These are phyloP conservation scores for Phytopythium oedochilum DNA, from an alignment of 352 stramenopile species.

Conservation along the genomic window DNA sequence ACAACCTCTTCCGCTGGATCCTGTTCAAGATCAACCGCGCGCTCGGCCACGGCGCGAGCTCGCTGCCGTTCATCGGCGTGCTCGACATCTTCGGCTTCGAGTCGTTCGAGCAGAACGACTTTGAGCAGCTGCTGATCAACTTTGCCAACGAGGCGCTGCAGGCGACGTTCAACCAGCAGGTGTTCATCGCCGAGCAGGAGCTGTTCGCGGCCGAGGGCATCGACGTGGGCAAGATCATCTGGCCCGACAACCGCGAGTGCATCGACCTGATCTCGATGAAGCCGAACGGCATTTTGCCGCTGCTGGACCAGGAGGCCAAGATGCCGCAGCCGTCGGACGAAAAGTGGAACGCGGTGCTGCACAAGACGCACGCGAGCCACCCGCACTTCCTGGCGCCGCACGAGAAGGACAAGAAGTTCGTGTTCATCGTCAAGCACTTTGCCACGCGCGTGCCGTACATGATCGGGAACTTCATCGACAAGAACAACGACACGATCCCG, in stretches of 20 bases:
- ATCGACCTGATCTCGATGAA: slow-evolving; percentile 83
- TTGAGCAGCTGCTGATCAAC: slow-evolving; percentile 90
- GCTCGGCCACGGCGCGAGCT: slow-evolving; percentile 71
- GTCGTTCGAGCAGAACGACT: slow-evolving; percentile 93
- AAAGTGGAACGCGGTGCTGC: slow-evolving; percentile 81
- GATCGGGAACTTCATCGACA: slow-evolving; percentile 94
- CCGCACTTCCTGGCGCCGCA: slow-evolving; percentile 73
- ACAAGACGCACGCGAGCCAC: slow-evolving; percentile 73
- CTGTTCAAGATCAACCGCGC: slow-evolving; percentile 78
- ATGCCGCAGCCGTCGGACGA: slow-evolving; percentile 79
- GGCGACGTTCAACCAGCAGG: slow-evolving; percentile 87
- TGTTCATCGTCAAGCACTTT: slow-evolving; percentile 97
- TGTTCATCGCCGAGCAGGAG: slow-evolving; percentile 86
- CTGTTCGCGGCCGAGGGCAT: slow-evolving; percentile 79
- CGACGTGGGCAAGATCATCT: slow-evolving; percentile 78
- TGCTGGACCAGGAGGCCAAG: slow-evolving; percentile 78
- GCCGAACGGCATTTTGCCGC: slow-evolving; percentile 73
- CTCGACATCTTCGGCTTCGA: slow-evolving; percentile 98
- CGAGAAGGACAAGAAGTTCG: slow-evolving; percentile 88
- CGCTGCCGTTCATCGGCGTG: slow-evolving; percentile 89
- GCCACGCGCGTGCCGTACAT: slow-evolving; percentile 94
- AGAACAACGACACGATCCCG: slow-evolving; percentile 95
- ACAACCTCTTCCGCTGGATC: slow-evolving; percentile 87
- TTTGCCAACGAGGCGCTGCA: slow-evolving; percentile 88
- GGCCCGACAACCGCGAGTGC: slow-evolving; percentile 81